A percentile compares a stretch with the other conserved stretches of the same genome.
These are phyloP conservation scores for Botrytis porri DNA, from an alignment of 2,329 filamentous ascomycete genomes.

Conservation along the genomic window DNA sequence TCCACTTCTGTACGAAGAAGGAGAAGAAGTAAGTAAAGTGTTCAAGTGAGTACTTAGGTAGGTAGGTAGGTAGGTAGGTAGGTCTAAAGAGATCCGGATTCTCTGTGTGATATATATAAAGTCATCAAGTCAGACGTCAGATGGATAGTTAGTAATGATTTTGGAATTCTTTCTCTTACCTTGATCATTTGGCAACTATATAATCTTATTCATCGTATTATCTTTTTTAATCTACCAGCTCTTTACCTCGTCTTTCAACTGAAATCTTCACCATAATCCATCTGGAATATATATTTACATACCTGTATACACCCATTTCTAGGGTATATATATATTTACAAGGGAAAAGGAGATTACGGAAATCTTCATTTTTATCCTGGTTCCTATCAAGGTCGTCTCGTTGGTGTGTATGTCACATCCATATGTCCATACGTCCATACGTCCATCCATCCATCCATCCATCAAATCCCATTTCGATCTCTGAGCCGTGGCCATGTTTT, in stretches of 20 bases:
- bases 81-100: neutral
- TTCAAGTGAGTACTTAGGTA: neutral
- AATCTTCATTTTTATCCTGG: slow-evolving; percentile 6
- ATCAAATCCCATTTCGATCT: neutral
- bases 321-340: neutral
- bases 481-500: slow-evolving; percentile 7
- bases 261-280: neutral
- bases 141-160: neutral
- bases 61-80: neutral
- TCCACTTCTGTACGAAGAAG: neutral
- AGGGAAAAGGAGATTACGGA: neutral
- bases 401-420: neutral
- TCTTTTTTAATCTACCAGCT: neutral
- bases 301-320: neutral
- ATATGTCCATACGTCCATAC: neutral
- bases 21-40: neutral
- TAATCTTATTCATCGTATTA: too few species aligned
- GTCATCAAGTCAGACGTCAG: neutral
- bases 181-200: neutral
- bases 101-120: neutral
- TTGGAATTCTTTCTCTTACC: neutral
- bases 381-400: neutral
- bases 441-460: neutral
- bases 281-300: neutral
- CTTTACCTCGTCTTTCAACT: neutral